These are phyloP conservation scores for Apophysomyces ossiformis DNA, from an alignment of 371 early-diverging fungal genomes.

Conservation along the genomic window DNA sequence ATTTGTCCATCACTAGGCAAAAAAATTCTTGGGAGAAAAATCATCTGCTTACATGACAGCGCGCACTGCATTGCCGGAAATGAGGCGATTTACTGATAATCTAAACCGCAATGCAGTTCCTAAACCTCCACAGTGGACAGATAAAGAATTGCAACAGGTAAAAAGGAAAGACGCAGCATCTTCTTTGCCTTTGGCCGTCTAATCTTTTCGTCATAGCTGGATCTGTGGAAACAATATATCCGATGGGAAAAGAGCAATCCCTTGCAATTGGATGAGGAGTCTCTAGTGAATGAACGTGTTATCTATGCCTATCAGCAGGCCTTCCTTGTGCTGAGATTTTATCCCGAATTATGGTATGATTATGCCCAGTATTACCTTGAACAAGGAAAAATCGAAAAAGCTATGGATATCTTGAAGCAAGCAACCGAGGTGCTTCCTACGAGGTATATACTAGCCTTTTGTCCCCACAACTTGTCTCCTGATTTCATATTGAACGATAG, in stretches of 20 bases:
- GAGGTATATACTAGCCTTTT: conserved; percentile 52
- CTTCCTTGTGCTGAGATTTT: conserved; percentile 78
- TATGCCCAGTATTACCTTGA: conserved; percentile 74
- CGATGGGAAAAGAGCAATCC: conserved; percentile 94
- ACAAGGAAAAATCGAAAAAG: conserved; percentile 73
- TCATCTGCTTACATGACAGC: conserved; percentile 94
- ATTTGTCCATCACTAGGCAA: conserved; percentile 60
- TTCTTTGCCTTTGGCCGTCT: neutral
- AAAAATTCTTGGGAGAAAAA: conserved; percentile 83
- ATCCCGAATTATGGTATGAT: conserved; percentile 87
- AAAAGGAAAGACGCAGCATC: neutral
- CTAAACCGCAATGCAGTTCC: conserved; percentile 73
- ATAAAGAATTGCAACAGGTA: conserved; percentile 73
- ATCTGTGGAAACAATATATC: conserved; percentile 85
- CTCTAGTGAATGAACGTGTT: conserved; percentile 70
- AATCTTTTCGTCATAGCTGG: conserved; percentile 43
- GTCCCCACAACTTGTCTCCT: conserved; percentile 9
- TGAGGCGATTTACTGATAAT: conserved; percentile 74
- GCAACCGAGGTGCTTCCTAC: conserved; percentile 78
- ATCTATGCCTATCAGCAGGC: conserved; percentile 89
- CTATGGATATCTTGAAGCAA: conserved; percentile 70
- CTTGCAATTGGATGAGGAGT: conserved; percentile 71
- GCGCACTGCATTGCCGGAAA: conserved; percentile 82
- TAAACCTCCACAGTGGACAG: conserved; percentile 83
- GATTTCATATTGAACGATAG: conserved; percentile 30